Percentiles rank a stretch among this genome's conserved stretches.
Evolutionary conservation across 208 protist genomes (phyloP).

Genomic region (Leptomonas pyrrhocoris): DNA sequence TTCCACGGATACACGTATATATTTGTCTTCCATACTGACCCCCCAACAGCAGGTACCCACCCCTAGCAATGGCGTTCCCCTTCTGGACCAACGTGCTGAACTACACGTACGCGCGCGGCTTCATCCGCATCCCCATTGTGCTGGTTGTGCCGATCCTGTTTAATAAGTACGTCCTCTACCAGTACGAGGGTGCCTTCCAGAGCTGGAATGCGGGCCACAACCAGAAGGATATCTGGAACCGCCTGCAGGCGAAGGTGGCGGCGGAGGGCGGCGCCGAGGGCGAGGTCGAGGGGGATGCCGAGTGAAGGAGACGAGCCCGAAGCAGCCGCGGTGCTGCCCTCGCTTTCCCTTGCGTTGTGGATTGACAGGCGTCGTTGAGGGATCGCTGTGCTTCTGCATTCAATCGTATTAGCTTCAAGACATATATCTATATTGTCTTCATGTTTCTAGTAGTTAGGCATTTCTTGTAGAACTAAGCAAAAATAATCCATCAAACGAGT

Average conservation of each 20-base stretch:
- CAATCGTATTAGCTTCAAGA: slow-evolving; percentile 13
- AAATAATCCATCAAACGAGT: too few species aligned
- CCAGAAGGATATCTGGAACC: slow-evolving; percentile 86
- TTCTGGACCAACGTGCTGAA: slow-evolving; percentile 87
- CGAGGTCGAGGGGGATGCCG: slow-evolving; percentile 10
- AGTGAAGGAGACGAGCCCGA: too few species aligned
- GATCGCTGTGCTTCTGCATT: slow-evolving; percentile 3
- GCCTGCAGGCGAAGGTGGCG: slow-evolving; percentile 78
- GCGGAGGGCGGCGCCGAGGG: slow-evolving; percentile 42
- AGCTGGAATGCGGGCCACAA: slow-evolving; percentile 85
- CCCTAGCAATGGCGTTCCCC: slow-evolving; percentile 39
- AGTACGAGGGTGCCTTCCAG: slow-evolving; percentile 75
- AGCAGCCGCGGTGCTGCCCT: background rate
- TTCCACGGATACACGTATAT: background rate
- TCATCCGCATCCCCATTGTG: slow-evolving; percentile 83
- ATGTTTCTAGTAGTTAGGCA: slow-evolving; percentile 9
- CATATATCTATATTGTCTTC: slow-evolving; percentile 4
- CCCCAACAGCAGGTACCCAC: background rate
- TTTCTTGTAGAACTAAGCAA: slow-evolving; percentile 17
- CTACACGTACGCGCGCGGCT: slow-evolving; percentile 85
- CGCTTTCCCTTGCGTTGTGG: background rate
- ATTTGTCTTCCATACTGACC: slow-evolving; percentile 2
- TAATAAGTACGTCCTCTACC: slow-evolving; percentile 82
- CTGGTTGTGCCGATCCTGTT: slow-evolving; percentile 79
- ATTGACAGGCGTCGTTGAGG: background rate